Base-by-base conservation (phyloP, 768 basidiomycete genomes). In the Trichaptum fuscoviolaceum region DNA sequence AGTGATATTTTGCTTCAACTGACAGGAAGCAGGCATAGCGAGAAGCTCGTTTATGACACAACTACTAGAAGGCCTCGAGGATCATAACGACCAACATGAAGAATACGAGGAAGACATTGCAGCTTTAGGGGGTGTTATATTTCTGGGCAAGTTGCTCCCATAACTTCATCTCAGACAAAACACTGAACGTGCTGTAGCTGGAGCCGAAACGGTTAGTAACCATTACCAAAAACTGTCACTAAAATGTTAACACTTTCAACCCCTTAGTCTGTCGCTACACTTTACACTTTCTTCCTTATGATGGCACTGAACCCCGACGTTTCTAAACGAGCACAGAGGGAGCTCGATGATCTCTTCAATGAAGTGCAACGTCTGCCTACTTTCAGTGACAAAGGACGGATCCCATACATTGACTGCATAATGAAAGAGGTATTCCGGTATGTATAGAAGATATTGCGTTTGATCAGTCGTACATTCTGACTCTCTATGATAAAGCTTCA, bases 281-380 rank as follows among this genome's bases (percentile, higher is more conserved):
- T 78, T 15, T 66, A 69, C 15, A 73, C 71, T 0, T 79, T 78
- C 66, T 73, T 80, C 58, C 65, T 79, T 1, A 73, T 70, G 3
- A 75, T 80, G 64, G 67, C 75, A 1, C 65, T 73, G 12, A 65
- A 75, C 60, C 78, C 76, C 1, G 72, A 77, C 2, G 73, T 74
- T 4, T 70, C 76, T 7, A 69, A 67, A 42, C 76, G 71, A 62
- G 78, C 77, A 3, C 79, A 80, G 63, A 68, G 58, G 5, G 76
- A 80, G 62, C 70, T 81, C 4, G 80, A 79, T 66, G 59, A 70
- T 24, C 74, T 78, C 7, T 42, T 78, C 9, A 74, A 77, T 18
- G 63, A 67, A 2, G 73, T 73, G 23, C 66, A 74, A 52, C 42
- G 42, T 20, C 69, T 81, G 9, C 80, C 80, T 0, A 72, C 73